These are phyloP conservation scores for Erythrophleum ivorense DNA, from an alignment of 331 rosid species.

Conservation along the genomic window DNA sequence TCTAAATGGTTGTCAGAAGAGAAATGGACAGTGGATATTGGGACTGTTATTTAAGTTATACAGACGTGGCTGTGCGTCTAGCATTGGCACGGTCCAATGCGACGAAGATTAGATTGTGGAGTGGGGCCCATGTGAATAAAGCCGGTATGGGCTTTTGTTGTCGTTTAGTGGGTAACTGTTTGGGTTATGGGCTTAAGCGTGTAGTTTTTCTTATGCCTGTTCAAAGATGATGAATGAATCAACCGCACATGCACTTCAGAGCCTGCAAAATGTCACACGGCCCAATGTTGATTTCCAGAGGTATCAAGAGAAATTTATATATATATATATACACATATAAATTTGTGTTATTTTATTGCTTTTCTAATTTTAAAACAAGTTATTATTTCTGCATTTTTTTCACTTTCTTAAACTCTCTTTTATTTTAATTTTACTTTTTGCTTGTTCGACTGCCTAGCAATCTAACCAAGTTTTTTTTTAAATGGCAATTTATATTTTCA, in stretches of 20 bases:
- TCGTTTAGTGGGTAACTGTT: conserved; percentile 7
- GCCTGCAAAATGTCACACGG: conserved; percentile 1
- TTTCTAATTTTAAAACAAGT: too few relatives aligned
- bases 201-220: neutral
- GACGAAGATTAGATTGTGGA: neutral
- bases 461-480: too few relatives aligned
- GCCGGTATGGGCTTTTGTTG: conserved; percentile 40
- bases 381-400: too few relatives aligned
- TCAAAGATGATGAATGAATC: neutral
- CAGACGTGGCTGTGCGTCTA: neutral
- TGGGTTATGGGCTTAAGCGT: conserved; percentile 32
- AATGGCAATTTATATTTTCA: too few relatives aligned
- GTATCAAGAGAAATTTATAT: neutral
- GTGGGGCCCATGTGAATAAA: conserved; percentile 6
- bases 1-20: neutral
- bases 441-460: too few relatives aligned
- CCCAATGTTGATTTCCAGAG: conserved; percentile 37
- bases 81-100: neutral
- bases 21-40: conserved; percentile 17
- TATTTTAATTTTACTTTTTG: too few relatives aligned
- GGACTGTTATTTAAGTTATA: neutral
- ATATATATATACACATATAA: too few relatives aligned
- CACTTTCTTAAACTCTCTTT: too few relatives aligned
- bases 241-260: neutral
- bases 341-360: too few relatives aligned